A percentile compares a stretch with the other conserved stretches of the same genome.
These are phyloP conservation scores for Urochloa ruziziensis DNA, from an alignment of 176 grass and related monocot species.

Conservation along the genomic window DNA sequence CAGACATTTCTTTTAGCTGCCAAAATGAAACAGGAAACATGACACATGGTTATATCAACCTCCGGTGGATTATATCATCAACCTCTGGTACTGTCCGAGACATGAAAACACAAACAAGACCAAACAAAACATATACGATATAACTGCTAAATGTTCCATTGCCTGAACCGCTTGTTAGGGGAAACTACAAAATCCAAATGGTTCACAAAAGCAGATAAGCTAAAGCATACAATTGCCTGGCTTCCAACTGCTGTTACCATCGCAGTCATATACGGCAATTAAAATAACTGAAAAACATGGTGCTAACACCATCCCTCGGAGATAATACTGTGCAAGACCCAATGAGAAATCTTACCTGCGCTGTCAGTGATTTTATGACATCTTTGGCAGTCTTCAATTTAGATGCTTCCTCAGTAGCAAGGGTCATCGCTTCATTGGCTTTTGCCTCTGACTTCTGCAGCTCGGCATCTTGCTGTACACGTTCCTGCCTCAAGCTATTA, in stretches of 20 bases:
- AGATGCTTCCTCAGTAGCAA: slow-evolving; percentile 73
- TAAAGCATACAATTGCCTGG: not conserved
- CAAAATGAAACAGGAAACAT: not conserved
- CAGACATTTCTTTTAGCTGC: slow-evolving; percentile 91
- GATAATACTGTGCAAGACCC: not conserved
- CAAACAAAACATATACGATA: not conserved
- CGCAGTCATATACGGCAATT: not conserved
- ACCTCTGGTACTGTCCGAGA: not conserved
- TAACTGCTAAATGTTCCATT: not conserved
- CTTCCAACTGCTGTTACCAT: not conserved
- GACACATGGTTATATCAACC: too few relatives aligned
- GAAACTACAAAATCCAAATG: not conserved
- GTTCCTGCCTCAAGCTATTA: slow-evolving; percentile 52
- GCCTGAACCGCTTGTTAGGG: not conserved
- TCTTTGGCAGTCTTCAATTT: slow-evolving; percentile 87
- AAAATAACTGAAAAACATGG: not conserved
- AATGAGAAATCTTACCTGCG: slow-evolving; percentile 55
- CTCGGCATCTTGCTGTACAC: slow-evolving; percentile 60
- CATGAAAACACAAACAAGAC: not conserved
- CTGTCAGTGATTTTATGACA: slow-evolving; percentile 88
- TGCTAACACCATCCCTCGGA: not conserved
- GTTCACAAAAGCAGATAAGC: not conserved
- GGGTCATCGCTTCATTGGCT: slow-evolving; percentile 58
- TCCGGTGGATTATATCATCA: not conserved
- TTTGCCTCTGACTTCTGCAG: slow-evolving; percentile 72